Evolutionary conservation across 306 rosid genomes (phyloP), one percentile per base, ranked within the genome.

Genomic region (Argentina anserina): DNA sequence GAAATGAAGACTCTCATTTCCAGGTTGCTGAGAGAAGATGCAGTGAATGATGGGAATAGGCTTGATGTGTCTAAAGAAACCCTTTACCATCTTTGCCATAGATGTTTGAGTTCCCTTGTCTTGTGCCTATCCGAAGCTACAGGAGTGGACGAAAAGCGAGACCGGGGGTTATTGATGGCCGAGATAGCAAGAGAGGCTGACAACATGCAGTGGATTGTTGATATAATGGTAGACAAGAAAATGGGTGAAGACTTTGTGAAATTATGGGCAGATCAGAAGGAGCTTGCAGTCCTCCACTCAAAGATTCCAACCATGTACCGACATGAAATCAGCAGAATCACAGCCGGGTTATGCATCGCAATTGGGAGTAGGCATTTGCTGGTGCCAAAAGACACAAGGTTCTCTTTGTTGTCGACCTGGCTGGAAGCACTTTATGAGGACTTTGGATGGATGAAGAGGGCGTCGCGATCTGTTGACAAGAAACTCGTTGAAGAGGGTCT

Each of bases 191-290:
- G 96, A 12, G 96, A 90, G 81, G 98, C 94, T 10, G 98, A 90
- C 78, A 92, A 90, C 60, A 85, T 92, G 67, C 96, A 88, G 66
- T 92, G 98, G 98, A 85, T 92, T 73, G 95, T 88, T 64, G 98
- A 85, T 59, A 88, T 90, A 41, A 75, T 92, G 69, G 78, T 90
- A 12, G 83, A 79, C 67, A 88, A 78, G 73, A 90, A 84, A 81
- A 82, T 86, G 74, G 95, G 87, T 1, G 96, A 92, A 13, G 98
- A 90, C 40, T 90, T 88, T 81, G 96, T 90, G 72, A 88, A 90
- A 73, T 64, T 92, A 59, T 92, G 98, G 97, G 93, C 97, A 15
- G 93, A 92, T 61, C 97, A 92, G 88, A 85, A 84, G 79, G 97
- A 90, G 77, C 96, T 92, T 31, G 96, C 86, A 8, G 31, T 46